These are phyloP conservation scores for Phalaenopsis equestris DNA, from an alignment of 106 monocot species.

Conservation along the genomic window DNA sequence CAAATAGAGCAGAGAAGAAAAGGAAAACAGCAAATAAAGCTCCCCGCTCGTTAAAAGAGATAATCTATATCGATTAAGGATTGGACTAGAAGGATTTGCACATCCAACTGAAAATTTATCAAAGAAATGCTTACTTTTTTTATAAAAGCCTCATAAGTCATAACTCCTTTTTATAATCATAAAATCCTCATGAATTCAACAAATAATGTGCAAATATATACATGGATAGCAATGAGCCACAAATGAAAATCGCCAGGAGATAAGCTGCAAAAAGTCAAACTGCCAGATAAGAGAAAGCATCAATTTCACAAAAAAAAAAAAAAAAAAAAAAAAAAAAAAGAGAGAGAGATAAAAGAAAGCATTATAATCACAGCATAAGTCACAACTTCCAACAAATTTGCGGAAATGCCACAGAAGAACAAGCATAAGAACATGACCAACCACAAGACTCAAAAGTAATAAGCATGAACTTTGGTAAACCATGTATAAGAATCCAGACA, in stretches of 20 bases:
- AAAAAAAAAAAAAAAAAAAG: too few relatives aligned
- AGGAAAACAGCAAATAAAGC: too few relatives aligned
- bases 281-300: background rate
- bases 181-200: background rate
- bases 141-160: background rate
- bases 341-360: too few relatives aligned
- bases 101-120: too few relatives aligned
- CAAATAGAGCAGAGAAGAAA: too few relatives aligned
- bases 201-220: background rate
- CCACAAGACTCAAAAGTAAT: background rate
- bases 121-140: too few relatives aligned
- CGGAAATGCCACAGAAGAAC: background rate
- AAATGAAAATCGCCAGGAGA: background rate
- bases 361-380: background rate
- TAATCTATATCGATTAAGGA: too few relatives aligned
- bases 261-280: background rate
- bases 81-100: too few relatives aligned
- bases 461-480: background rate
- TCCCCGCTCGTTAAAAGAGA: too few relatives aligned
- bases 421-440: background rate
- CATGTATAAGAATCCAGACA: background rate
- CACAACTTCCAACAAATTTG: background rate
- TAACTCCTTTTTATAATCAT: background rate
- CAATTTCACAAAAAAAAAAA: too few relatives aligned
- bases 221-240: background rate